These are phyloP conservation scores for Linnemannia zychae DNA, from an alignment of 192 early-diverging fungal species.

Conservation along the genomic window DNA sequence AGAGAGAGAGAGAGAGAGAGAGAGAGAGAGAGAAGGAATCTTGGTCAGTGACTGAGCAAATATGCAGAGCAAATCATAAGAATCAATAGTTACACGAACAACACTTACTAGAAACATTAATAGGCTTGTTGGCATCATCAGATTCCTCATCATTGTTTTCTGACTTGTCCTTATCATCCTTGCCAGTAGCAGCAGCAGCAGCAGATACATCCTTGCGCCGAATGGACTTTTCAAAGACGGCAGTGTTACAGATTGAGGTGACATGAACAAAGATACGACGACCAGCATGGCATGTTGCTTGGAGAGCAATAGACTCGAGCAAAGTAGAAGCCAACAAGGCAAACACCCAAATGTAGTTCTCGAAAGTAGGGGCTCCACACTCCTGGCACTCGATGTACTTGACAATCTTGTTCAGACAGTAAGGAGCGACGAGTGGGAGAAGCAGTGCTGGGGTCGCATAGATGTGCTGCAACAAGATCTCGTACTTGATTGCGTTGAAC, in stretches of 20 bases:
- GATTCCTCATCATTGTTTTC: conserved; percentile 25
- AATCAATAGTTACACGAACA: background rate
- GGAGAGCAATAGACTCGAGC: conserved; percentile 57
- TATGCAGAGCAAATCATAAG: background rate
- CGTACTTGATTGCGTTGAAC: conserved; percentile 13
- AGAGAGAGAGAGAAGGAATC: conserved; percentile 1
- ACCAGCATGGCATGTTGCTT: conserved; percentile 72
- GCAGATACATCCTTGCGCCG: conserved; percentile 59
- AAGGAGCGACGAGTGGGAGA: conserved; percentile 24
- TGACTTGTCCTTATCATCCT: conserved; percentile 26
- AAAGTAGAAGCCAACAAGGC: conserved; percentile 62
- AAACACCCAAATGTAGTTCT: conserved; percentile 67
- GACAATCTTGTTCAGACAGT: conserved; percentile 42
- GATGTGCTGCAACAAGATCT: conserved; percentile 29
- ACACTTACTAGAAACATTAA: conserved; percentile 49
- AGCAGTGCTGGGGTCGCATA: conserved; percentile 26
- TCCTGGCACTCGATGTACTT: conserved; percentile 47
- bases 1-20: background rate
- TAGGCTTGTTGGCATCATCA: conserved; percentile 2
- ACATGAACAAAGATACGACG: conserved; percentile 70
- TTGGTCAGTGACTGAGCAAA: background rate
- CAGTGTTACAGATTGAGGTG: conserved; percentile 55
- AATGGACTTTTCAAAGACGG: conserved; percentile 64
- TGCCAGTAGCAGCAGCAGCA: conserved; percentile 20
- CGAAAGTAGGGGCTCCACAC: conserved; percentile 32